phyloP scores from a whole-genome alignment of 73 alveolate species.

The Tetrahymena thermophila region DNA sequence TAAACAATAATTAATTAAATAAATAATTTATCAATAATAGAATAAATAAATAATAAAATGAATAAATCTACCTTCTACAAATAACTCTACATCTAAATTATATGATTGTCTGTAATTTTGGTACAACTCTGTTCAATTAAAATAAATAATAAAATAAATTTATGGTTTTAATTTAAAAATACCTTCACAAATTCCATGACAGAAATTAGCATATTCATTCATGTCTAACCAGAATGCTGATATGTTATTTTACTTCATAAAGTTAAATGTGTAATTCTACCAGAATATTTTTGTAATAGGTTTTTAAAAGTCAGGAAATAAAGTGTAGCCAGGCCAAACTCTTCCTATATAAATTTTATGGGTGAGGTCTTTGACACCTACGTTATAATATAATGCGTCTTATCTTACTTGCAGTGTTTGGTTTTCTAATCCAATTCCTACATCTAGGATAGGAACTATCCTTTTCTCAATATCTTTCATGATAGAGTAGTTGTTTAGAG shows the following conservation, averaged over 20 bases:
- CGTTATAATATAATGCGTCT: neutral
- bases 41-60: neutral
- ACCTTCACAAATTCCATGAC: constrained; percentile 65
- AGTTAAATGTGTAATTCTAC: constrained; percentile 53
- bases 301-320: constrained; percentile 80
- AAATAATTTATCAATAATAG: too few relatives aligned
- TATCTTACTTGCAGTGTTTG: neutral
- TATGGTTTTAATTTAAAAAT: neutral
- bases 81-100: neutral
- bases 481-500: neutral
- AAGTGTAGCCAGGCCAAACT: constrained; percentile 95
- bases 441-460: neutral
- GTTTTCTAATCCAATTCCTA: neutral
- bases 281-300: constrained; percentile 56
- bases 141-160: neutral
- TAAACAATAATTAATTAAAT: too few relatives aligned
- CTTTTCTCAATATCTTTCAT: neutral
- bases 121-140: neutral
- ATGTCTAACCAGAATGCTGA: constrained; percentile 96
- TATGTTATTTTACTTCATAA: constrained; percentile 47
- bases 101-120: neutral
- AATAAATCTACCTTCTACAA: neutral
- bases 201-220: constrained; percentile 88
- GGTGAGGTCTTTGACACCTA: constrained; percentile 6
- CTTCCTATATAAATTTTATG: constrained; percentile 63